Base-by-base conservation (phyloP, 75 land plant genomes). In the Sequoiadendron giganteum region DNA sequence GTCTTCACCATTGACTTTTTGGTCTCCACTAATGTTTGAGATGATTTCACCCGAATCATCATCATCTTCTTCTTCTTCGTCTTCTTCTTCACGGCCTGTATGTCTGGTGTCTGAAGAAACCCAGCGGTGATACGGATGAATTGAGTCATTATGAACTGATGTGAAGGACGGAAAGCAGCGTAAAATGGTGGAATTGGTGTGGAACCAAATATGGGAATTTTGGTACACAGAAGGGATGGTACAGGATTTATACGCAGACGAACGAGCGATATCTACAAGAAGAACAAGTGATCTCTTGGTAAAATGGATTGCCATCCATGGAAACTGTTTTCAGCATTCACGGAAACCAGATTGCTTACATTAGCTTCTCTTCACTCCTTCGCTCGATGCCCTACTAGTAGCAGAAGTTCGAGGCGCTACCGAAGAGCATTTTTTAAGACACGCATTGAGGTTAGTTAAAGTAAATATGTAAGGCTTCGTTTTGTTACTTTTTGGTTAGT, bases 21-120 rank as follows among this genome's bases (percentile, higher is more conserved):
- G 49, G 52, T 81, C 49, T 42, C 28, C 83, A 45, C 21, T 7
- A 10, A 6, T 81, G 30, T 81, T 10, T 3, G 18, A 10, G 8
- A 81, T 43, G 45, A 43, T 10, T 21, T 81, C 48, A 81, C 28
- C 32, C 3, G 32, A 81, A 25, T 21, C 8, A 21, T 43, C 40
- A 2, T 28, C 83, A 3, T 0, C n/a, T 25, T 21, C 45, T 25
- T 2, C 30, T 43, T 45, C 83, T 45, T 21, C 8, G 7, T 43
- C 40, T 10, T 28, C 83, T 18, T 3, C n/a, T 8, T 43, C 48
- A 25, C 10, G 30, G n/a, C 13, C 28, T 81, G 49, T 81, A 25
- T 10, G 10, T 43, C 83, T 28, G 28, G 83, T 25, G 40, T 36
- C 76, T 89, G 83, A 55, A 91, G 79, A 55, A 92, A 86, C 34